Percentiles rank a stretch among this genome's conserved stretches.
Conservation (phyloP, 1,139 yeast genomes). For the Pichia sp. region DNA sequence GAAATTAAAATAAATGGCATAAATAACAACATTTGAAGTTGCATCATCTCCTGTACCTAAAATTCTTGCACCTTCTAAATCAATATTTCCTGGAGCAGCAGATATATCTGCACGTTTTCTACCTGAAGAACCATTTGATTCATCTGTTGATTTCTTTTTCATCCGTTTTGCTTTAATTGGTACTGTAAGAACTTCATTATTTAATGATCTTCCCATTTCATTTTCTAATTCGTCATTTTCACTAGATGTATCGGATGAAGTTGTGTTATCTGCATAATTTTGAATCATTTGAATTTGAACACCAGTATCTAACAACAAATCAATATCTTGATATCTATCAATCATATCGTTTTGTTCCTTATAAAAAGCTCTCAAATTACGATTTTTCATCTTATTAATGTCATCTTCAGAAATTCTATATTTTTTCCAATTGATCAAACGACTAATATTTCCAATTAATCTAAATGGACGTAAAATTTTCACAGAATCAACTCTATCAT, state of each 20-base stretch:
- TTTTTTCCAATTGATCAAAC: constrained; percentile 41
- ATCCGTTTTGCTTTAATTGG: constrained; percentile 4
- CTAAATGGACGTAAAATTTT: constrained; percentile 47
- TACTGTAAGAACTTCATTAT: constrained; percentile 7
- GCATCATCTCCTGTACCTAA: constrained; percentile 45
- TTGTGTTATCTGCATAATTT: constrained; percentile 48
- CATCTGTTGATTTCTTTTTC: background rate
- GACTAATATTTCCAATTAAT: constrained; percentile 47
- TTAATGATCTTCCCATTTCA: too few species aligned
- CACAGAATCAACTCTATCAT: constrained; percentile 28
- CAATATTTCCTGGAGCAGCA: constrained; percentile 57
- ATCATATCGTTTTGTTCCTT: constrained; percentile 53
- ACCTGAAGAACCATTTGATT: background rate
- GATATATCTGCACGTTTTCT: background rate
- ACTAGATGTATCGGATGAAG: constrained; percentile 10
- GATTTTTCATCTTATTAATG: constrained; percentile 26
- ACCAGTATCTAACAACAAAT: constrained; percentile 64
- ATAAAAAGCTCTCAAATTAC: constrained; percentile 35
- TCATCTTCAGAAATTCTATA: constrained; percentile 27
- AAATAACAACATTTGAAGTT: constrained; percentile 40
- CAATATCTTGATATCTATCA: constrained; percentile 54
- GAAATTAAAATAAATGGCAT: constrained; percentile 64
- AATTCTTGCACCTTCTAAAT: constrained; percentile 47
- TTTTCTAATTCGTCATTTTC: constrained; percentile 21
- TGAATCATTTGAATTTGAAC: constrained; percentile 60